These are phyloP conservation scores for Fusarium tricinctum DNA, from an alignment of 2,329 filamentous ascomycete species.

Conservation along the genomic window DNA sequence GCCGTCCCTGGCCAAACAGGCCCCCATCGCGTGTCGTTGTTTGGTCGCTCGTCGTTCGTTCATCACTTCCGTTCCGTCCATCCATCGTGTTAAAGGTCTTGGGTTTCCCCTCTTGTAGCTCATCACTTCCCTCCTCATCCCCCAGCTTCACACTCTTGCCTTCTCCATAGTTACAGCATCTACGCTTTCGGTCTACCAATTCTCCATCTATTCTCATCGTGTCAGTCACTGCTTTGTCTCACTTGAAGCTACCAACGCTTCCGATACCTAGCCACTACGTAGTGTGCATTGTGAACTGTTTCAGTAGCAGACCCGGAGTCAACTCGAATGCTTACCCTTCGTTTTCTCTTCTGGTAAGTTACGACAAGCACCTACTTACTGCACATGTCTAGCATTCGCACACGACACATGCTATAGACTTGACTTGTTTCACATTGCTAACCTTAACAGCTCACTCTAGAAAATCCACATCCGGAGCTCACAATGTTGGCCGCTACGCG, in stretches of 20 bases:
- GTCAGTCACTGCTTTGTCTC: slow-evolving; percentile 27
- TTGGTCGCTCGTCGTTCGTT: slow-evolving; percentile 5
- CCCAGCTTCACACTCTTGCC: slow-evolving; percentile 4
- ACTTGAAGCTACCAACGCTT: slow-evolving; percentile 12
- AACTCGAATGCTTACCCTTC: slow-evolving; percentile 21
- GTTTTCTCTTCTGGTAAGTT: slow-evolving; percentile 26
- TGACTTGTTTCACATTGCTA: slow-evolving; percentile 2
- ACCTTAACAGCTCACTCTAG: slow-evolving; percentile 8
- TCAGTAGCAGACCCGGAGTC: slow-evolving; percentile 23
- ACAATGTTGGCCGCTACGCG: slow-evolving; percentile 49
- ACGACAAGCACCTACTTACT: neutral
- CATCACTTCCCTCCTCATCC: slow-evolving; percentile 22
- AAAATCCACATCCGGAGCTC: slow-evolving; percentile 13
- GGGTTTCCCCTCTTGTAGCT: slow-evolving; percentile 34
- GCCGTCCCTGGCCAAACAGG: slow-evolving; percentile 27
- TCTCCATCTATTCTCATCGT: slow-evolving; percentile 12
- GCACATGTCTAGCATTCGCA: slow-evolving; percentile 1
- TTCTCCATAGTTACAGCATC: neutral
- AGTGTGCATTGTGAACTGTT: slow-evolving; percentile 12
- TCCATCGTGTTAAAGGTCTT: slow-evolving; percentile 16
- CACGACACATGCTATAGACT: neutral
- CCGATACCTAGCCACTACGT: slow-evolving; percentile 1
- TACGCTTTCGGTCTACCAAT: slow-evolving; percentile 19
- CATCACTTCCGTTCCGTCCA: slow-evolving; percentile 21
- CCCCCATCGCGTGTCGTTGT: slow-evolving; percentile 30